Conservation (phyloP, 331 rosid species). For the Dryas integrifolia region DNA sequence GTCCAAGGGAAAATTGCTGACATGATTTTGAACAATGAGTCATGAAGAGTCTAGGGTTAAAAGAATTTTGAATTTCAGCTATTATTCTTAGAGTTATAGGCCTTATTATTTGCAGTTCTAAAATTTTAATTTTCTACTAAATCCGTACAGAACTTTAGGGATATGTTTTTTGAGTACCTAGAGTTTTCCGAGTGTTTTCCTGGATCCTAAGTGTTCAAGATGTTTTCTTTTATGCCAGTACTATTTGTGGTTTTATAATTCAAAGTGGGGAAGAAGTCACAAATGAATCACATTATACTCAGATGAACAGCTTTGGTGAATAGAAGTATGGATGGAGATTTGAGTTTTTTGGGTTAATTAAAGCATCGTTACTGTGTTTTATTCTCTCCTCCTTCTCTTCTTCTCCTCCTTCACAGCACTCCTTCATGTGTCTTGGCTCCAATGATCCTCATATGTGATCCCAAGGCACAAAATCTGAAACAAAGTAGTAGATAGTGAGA, state of each 20-base stretch:
- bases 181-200: background rate
- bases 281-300: background rate
- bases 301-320: background rate
- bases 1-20: background rate
- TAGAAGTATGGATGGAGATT: background rate
- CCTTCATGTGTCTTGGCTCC: background rate
- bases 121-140: background rate
- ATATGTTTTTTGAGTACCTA: background rate
- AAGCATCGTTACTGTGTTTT: background rate
- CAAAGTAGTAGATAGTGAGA: background rate
- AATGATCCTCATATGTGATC: background rate
- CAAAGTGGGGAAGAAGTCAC: background rate
- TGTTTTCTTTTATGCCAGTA: background rate
- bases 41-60: background rate
- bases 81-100: background rate
- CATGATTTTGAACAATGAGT: background rate
- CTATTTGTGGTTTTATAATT: background rate
- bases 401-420: background rate
- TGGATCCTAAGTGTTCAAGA: background rate
- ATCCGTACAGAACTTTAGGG: background rate
- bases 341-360: background rate
- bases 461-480: constrained; percentile 3
- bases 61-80: background rate
- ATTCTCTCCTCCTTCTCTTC: background rate
- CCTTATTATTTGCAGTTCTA: background rate